Conservation (phyloP, 306 rosid species). For the Lathyrus tuberosus region DNA sequence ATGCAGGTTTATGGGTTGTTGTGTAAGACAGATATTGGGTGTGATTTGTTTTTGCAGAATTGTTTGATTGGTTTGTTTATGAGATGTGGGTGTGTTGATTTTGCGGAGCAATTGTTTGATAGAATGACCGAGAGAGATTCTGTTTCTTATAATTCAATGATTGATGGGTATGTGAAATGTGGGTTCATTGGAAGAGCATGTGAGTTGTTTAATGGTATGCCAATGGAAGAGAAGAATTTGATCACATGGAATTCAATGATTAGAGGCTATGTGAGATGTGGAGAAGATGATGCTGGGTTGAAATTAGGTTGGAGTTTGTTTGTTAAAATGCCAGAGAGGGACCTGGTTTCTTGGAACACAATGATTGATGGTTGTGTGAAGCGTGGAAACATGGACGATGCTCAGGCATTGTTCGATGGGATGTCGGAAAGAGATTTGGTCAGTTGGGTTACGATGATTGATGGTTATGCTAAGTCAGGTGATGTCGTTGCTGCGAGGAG, state of each 20-base stretch:
- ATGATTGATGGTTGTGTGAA: constrained; percentile 72
- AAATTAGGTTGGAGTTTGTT: constrained; percentile 62
- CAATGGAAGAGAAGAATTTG: constrained; percentile 54
- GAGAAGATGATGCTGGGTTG: constrained; percentile 43
- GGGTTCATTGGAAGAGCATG: constrained; percentile 56
- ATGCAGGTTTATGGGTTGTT: constrained; percentile 71
- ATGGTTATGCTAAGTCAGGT: constrained; percentile 64
- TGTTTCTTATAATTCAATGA: constrained; percentile 77
- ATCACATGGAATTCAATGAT: constrained; percentile 81
- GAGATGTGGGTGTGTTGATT: constrained; percentile 55
- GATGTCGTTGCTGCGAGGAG: constrained; percentile 52
- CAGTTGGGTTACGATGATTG: constrained; percentile 75
- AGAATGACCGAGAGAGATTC: constrained; percentile 58
- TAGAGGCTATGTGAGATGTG: constrained; percentile 57
- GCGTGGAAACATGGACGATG: constrained; percentile 61
- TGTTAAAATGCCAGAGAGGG: constrained; percentile 63
- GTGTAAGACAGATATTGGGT: constrained; percentile 55
- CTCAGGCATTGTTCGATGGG: constrained; percentile 48
- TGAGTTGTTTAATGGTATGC: constrained; percentile 63
- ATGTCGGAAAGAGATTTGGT: constrained; percentile 62
- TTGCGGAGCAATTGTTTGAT: constrained; percentile 60
- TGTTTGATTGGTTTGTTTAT: constrained; percentile 55
- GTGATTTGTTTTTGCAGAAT: constrained; percentile 63
- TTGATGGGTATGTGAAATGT: constrained; percentile 65
- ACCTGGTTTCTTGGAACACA: constrained; percentile 80